Base-by-base conservation (phyloP, 306 rosid genomes). In the Biancaea sappan region DNA sequence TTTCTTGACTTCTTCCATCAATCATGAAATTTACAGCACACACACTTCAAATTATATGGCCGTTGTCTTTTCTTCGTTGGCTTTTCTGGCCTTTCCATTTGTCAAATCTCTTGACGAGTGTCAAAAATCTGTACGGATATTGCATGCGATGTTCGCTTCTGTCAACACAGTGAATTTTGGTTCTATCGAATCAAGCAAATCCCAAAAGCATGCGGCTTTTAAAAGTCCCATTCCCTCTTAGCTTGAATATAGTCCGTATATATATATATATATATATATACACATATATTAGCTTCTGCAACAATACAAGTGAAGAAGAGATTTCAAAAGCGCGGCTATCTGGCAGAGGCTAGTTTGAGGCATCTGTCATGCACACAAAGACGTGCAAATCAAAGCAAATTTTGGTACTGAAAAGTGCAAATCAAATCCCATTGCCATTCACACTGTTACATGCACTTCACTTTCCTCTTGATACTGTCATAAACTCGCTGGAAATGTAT, bases 21-120 rank as follows among this genome's bases (percentile, higher is more conserved):
- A 79, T 85, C 67, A 72, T 77, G 68, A 77, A 68, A 72, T 74
- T 81, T 79, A 62, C 37, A 53, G 19, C 38, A 15, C 74, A 76
- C 81, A 57, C 80, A 15, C 26, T 43, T 47, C 48, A 53, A 77
- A 61, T 51, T 76, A 64, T 9, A 18, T 25, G 68, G 37, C 19
- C 24, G 52, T 56, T 75, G 76, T 76, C 65, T 69, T 77, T 73
- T 22, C 56, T 25, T 14, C 8, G 40, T 41, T 24, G 47, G 57
- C 65, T 4, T 56, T 56, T 26, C 62, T 4, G 5, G 62, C 5
- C 57, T 52, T 52, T 83, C 63, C 7, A 83, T 38, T 74, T 70
- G 75, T 79, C 75, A 83, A 79, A 70, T 78, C 72, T 78, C n/a
- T 64, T 64, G 14, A 50, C 4, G 38, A 62, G 37, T 2, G 63